Base-by-base conservation (phyloP, 805 yeast species). In the Ogataea pilisensis region DNA sequence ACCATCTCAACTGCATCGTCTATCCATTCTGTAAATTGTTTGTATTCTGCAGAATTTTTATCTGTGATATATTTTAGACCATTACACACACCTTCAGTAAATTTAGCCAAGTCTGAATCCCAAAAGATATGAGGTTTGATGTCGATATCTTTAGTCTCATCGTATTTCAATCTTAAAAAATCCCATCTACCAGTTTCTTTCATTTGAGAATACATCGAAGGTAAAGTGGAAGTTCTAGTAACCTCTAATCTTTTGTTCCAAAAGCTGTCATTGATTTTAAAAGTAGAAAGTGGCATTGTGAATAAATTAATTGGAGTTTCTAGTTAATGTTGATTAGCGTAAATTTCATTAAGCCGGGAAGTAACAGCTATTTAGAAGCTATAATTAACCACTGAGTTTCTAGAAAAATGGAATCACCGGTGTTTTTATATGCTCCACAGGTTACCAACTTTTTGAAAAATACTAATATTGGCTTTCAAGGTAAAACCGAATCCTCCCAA, bases 71-170 rank as follows among this genome's bases (percentile, higher is more conserved):
- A 44, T 34, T 50, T 46, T 38, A 54, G 30, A n/a, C 48, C 44
- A 41, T 43, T 46, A 34, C 55, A 48, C 3, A 48, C 44, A 18
- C 49, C 52, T 38, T 56, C 61, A 13, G 52, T 29, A 21, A 45
- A 48, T 38, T 56, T 56, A 16, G 60, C 61, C 1, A 55, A 32
- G 40, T 56, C 60, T 22, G 54, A 47, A 38, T 56, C 61, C 61
- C 61, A 56, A 30, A 56, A 56, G 3, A 44, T 54, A 44, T 33
- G 55, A 2, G 57, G 57, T 22, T 46, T 38, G 18, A 44, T 34
- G 9, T 34, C 29, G 13, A 18, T 21, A 20, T 37, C 34, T 18
- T 37, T 37, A 13, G 19, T 9, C 22, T 21, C 29, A 25, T 31
- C 34, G 14, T 32, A 37, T 16, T 47, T 42, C 31, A 49, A 31